Base-by-base conservation (phyloP, 352 stramenopile species). In the Phytophthora pseudosyringae region DNA sequence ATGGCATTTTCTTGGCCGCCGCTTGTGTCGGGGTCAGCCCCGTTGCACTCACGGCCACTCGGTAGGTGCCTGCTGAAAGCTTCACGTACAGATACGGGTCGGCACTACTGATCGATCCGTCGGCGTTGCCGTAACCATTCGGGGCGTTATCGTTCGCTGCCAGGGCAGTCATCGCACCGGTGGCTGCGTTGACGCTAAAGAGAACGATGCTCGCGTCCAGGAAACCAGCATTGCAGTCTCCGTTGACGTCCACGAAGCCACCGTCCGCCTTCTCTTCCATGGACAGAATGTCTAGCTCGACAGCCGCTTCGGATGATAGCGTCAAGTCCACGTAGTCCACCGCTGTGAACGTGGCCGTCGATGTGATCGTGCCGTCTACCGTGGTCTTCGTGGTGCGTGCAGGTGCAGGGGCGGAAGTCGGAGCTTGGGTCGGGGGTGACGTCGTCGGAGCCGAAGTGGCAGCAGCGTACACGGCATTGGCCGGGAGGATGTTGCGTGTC, bases 241-340 rank as follows among this genome's bases (percentile, higher is more conserved):
- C 56, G 43, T 93, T 91, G 15, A 93, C 69, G 59, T 93, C 82
- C 4, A 78, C 63, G 35, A 72, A 93, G 13, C 61, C 49, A 0
- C 64, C 71, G 16, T 50, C 67, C 5, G 15, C 26, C n/a, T 76
- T 59, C 11, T 70, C 53, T 46, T 93, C 82, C 68, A 89, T 86
- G 1, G 82, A 89, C 15, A 93, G 56, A 16, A 93, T 80, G 47
- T 91, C 82, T 0, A 91, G 47, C 59, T 87, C 77, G 8, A 92
- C 81, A 13, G 68, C 40, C 12, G 73, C 65, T 36, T 76, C 63
- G 1, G 70, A 51, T 3, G 55, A 68, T 7, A 92, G 25, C 3
- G 53, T 73, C 35, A 91, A 88, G 40, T 91, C 75, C 28, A 93
- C 74, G 40, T 89, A 91, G 59, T 91, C 84, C 3, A 91, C 79